Conservation (phyloP, 2,329 filamentous ascomycete species). For the Ilyonectria destructans region DNA sequence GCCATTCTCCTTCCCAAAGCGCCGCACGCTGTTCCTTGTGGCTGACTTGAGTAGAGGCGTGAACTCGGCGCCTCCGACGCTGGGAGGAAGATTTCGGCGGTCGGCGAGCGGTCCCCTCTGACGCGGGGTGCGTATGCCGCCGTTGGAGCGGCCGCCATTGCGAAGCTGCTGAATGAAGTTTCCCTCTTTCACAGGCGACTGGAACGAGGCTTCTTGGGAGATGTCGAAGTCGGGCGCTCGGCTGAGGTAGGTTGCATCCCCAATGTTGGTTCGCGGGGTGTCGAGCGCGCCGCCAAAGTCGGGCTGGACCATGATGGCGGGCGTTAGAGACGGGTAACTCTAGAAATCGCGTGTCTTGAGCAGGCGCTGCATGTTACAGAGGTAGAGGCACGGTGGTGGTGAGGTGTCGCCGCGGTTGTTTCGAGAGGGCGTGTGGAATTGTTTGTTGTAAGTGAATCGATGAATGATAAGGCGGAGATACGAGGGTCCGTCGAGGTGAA, state of each 20-base stretch:
- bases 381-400: slow-evolving; percentile 19
- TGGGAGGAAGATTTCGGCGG: slow-evolving; percentile 79
- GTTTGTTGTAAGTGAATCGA: slow-evolving; percentile 42
- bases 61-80: slow-evolving; percentile 83
- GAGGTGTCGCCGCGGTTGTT: slow-evolving; percentile 22
- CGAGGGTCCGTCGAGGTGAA: slow-evolving; percentile 35
- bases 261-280: slow-evolving; percentile 88
- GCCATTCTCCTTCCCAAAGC: slow-evolving; percentile 75
- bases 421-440: slow-evolving; percentile 28
- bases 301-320: slow-evolving; percentile 72
- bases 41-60: slow-evolving; percentile 91
- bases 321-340: slow-evolving; percentile 30
- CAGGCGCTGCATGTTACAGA: slow-evolving; percentile 42
- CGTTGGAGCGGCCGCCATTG: slow-evolving; percentile 74
- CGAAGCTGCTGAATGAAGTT: slow-evolving; percentile 84
- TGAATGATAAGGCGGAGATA: slow-evolving; percentile 38
- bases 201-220: slow-evolving; percentile 90
- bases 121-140: slow-evolving; percentile 81
- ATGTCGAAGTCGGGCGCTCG: slow-evolving; percentile 83
- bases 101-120: slow-evolving; percentile 79
- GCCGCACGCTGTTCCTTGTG: slow-evolving; percentile 80
- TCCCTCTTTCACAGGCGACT: slow-evolving; percentile 78
- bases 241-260: slow-evolving; percentile 86
- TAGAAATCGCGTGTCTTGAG: slow-evolving; percentile 40
- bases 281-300: slow-evolving; percentile 79